Evolutionary conservation across 441 rosid genomes (phyloP).

Genomic region (Bocquillonia castaneifolia): DNA sequence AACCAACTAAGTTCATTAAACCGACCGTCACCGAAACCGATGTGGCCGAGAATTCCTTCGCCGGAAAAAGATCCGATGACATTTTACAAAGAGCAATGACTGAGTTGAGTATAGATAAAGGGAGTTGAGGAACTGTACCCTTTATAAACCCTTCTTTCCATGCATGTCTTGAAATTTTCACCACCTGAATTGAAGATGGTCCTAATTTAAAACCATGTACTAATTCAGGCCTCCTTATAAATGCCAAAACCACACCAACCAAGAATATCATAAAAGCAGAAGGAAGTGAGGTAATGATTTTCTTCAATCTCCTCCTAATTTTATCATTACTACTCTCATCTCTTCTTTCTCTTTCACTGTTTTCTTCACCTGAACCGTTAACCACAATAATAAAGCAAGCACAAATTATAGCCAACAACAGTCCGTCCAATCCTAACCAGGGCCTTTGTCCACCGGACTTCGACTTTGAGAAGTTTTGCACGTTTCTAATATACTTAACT

Average conservation of each 20-base stretch:
- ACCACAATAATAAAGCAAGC: conserved; percentile 52
- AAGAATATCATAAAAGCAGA: conserved; percentile 64
- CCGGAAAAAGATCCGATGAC: conserved; percentile 64
- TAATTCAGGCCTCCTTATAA: conserved; percentile 48
- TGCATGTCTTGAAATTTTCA: conserved; percentile 43
- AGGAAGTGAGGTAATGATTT: conserved; percentile 40
- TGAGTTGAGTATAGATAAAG: conserved; percentile 64
- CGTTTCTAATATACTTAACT: conserved; percentile 58
- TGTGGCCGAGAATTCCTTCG: conserved; percentile 52
- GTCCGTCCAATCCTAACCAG: conserved; percentile 72
- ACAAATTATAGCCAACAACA: conserved; percentile 59
- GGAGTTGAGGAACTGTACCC: conserved; percentile 73
- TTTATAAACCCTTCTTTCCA: conserved; percentile 77
- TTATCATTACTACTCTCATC: too few relatives aligned
- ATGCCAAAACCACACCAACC: conserved; percentile 54
- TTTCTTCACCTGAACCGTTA: conserved; percentile 51
- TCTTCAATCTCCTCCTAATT: conserved; percentile 33
- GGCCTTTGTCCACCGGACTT: conserved; percentile 47
- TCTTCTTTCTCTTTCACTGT: conserved; percentile 23
- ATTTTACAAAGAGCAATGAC: conserved; percentile 75
- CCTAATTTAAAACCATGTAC: conserved; percentile 47
- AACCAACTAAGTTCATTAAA: conserved; percentile 68
- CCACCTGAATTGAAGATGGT: conserved; percentile 47
- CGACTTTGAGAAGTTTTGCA: conserved; percentile 53
- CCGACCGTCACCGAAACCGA: conserved; percentile 64